Conservation (phyloP, 2,329 filamentous ascomycete genomes). For the Botrytis porri region DNA sequence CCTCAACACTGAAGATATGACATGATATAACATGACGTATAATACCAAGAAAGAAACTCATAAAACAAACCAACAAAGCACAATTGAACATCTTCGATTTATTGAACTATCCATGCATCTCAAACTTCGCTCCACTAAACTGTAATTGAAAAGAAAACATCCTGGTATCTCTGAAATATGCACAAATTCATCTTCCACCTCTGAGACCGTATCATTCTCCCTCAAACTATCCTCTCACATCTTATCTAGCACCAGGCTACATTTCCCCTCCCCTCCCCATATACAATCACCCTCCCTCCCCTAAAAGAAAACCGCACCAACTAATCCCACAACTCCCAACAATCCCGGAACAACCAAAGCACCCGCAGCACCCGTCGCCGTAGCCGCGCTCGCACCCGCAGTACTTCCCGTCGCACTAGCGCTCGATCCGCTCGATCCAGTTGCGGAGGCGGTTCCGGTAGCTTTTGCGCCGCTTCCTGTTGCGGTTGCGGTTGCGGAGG, state of each 20-base stretch:
- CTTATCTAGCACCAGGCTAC: background rate
- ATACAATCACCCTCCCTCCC: background rate
- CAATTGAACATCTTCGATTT: background rate
- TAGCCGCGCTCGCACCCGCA: background rate
- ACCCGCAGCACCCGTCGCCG: background rate
- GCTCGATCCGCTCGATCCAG: background rate
- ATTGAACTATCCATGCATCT: background rate
- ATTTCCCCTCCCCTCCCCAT: no score
- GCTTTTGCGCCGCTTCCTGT: background rate
- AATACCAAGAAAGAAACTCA: background rate
- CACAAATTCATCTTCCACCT: background rate
- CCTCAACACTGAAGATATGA: background rate
- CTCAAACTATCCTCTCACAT: background rate
- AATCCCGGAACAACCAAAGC: slow-evolving; percentile 10
- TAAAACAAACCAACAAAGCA: background rate
- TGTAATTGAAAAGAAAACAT: background rate
- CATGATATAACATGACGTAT: background rate
- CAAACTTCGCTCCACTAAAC: background rate
- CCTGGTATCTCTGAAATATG: slow-evolving; percentile 3
- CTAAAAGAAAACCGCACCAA: slow-evolving; percentile 1
- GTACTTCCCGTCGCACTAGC: background rate
- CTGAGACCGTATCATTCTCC: background rate
- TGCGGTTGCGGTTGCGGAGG: background rate
- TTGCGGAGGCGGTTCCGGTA: background rate
- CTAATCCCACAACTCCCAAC: background rate